Base-by-base conservation (phyloP, 1,284 basidiomycete genomes). In the Ceratobasidium sp. region DNA sequence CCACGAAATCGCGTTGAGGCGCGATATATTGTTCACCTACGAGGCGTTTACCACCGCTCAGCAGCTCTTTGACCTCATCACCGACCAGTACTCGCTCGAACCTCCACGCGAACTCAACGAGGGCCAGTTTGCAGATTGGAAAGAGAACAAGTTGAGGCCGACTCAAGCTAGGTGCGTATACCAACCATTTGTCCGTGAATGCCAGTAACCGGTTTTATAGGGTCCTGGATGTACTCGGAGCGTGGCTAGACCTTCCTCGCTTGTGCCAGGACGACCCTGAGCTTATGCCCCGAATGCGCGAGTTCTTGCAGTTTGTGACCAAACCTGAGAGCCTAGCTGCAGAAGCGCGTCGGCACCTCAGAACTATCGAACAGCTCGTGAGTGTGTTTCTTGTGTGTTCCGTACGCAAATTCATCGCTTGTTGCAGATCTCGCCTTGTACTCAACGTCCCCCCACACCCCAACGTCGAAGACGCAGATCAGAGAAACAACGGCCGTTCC, bases 11-110 rank as follows among this genome's bases (percentile, higher is more conserved):
- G 76, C 78, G 7, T 92, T 85, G 76, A 82, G 85, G 50, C 82
- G 84, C 25, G 82, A 84, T 6, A 93, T 93, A 77, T 79, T 94
- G 49, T 86, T 84, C 79, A 93, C 91, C 9, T 91, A 89, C 78
- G 83, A 85, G 36, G 89, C 90, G 0, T 92, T 93, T 75, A 87
- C 85, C 33, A 85, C 85, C 5, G 82, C 90, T 1, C 82, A 86
- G 58, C 80, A 82, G 47, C 77, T 93, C 9, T 87, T 92, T 72
- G 84, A 88, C 33, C 78, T 86, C 59, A 81, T 93, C 25, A 79
- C 87, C 27, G 82, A 84, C 42, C 83, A 84, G 8, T 93, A 86
- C 78, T 78, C 82, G 56, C 82, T 87, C 75, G 79, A 81, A 16
- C 79, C 79, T 50, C 88, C 89, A 0, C 76, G 80, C 3, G 78